These are phyloP conservation scores for Komagataea norvegica DNA, from an alignment of 1,139 yeast species.

Conservation along the genomic window DNA sequence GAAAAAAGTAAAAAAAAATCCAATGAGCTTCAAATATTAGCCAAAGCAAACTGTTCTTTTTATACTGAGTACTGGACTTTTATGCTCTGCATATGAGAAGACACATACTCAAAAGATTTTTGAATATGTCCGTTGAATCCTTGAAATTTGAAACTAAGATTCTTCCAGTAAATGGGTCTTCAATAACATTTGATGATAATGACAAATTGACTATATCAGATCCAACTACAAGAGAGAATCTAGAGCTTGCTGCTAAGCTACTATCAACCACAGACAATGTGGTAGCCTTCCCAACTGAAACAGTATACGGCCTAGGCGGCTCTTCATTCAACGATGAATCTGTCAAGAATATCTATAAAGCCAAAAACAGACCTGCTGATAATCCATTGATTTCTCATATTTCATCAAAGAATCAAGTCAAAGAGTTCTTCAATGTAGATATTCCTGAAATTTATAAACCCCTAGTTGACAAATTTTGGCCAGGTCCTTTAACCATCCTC, in stretches of 20 bases:
- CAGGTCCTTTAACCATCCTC: conserved; percentile 89
- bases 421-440: conserved; percentile 46
- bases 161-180: conserved; percentile 40
- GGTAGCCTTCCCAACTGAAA: conserved; percentile 94
- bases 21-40: too few species aligned
- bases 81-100: conserved; percentile 8
- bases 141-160: conserved; percentile 32
- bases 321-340: conserved; percentile 72
- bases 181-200: conserved; percentile 37
- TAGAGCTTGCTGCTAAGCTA: conserved; percentile 55
- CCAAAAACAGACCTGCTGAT: conserved; percentile 92
- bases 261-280: conserved; percentile 49
- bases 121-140: conserved; percentile 5
- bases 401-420: conserved; percentile 69
- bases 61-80: neutral
- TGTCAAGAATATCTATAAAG: conserved; percentile 70
- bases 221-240: conserved; percentile 42
- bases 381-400: conserved; percentile 91
- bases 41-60: too few species aligned
- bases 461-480: conserved; percentile 75
- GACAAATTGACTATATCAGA: conserved; percentile 47
- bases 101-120: neutral
- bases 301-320: conserved; percentile 94
- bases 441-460: conserved; percentile 66
- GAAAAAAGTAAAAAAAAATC: too few species aligned